A percentile compares a stretch with the other conserved stretches of the same genome.
phyloP scores from a whole-genome alignment of 176 grass and related monocot genomes.

The Carex scoparia region DNA sequence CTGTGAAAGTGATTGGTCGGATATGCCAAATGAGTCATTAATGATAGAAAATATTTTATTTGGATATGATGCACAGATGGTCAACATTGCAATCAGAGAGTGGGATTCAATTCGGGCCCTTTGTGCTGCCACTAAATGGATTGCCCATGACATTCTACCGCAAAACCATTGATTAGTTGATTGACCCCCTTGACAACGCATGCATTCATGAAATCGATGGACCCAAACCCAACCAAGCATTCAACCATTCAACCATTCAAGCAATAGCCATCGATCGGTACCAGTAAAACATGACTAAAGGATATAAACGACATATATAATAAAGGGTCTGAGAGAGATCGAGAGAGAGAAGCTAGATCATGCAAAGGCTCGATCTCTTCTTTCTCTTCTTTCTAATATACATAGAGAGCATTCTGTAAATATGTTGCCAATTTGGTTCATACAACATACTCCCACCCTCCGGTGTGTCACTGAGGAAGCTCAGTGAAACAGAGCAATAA shows the following conservation, averaged over 20 bases:
- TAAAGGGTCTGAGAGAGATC: background rate
- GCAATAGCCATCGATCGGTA: background rate
- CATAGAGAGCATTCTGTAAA: conserved; percentile 17
- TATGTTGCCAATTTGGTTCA: conserved; percentile 14
- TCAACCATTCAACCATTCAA: background rate
- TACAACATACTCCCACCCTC: background rate
- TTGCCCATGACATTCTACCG: conserved; percentile 77
- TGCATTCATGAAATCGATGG: background rate
- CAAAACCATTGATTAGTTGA: conserved; percentile 30
- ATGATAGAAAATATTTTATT: background rate
- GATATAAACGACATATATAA: background rate
- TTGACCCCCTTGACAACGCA: background rate
- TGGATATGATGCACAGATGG: conserved; percentile 40
- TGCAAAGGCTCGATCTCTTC: conserved; percentile 1
- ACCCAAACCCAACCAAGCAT: too few species aligned
- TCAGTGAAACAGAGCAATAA: conserved; percentile 3
- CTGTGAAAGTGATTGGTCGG: background rate
- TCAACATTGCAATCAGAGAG: conserved; percentile 69
- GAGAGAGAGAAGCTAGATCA: background rate
- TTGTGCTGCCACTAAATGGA: conserved; percentile 72
- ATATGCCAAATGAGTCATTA: conserved; percentile 2
- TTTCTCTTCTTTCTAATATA: conserved; percentile 2
- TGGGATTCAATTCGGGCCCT: conserved; percentile 86
- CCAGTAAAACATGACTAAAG: background rate
- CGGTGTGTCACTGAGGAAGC: background rate